Evolutionary conservation across 2,329 filamentous ascomycete species (phyloP).

Genomic region (Aureobasidium sp.): DNA sequence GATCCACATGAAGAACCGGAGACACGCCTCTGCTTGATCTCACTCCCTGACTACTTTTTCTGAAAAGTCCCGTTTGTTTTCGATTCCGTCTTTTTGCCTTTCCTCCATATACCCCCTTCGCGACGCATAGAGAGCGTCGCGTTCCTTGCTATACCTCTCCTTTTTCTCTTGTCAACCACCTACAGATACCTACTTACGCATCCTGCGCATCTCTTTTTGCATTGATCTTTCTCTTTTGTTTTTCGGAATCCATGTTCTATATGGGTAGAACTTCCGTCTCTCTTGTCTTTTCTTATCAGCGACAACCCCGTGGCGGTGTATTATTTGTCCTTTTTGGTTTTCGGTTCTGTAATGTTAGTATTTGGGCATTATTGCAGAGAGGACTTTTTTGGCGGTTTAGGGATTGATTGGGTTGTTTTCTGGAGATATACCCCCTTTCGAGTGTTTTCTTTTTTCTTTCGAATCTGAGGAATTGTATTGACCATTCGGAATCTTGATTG

Average conservation of each 20-base stretch:
- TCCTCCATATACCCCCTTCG: not conserved
- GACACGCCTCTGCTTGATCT: conserved; percentile 1
- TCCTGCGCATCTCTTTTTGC: not conserved
- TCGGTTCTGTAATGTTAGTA: not conserved
- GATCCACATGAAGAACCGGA: conserved; percentile 43
- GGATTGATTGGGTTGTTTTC: not conserved
- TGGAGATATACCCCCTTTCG: not conserved
- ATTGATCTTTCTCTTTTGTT: not conserved
- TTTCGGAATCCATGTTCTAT: not conserved
- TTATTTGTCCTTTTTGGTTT: not conserved
- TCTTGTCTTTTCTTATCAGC: not conserved
- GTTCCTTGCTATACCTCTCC: not conserved
- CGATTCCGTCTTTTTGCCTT: not conserved
- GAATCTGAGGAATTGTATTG: not conserved
- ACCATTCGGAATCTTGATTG: not conserved
- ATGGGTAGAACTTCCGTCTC: not conserved
- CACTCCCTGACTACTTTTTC: not conserved
- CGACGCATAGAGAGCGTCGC: not conserved
- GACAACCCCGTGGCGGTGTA: not conserved
- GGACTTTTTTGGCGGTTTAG: not conserved
- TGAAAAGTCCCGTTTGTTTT: not conserved
- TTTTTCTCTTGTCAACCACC: not conserved
- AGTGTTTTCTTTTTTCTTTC: not conserved
- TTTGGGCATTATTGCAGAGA: not conserved
- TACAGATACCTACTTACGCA: not conserved